Conservation (phyloP, 495 filamentous ascomycete genomes). For the Oleoguttula mirabilis region DNA sequence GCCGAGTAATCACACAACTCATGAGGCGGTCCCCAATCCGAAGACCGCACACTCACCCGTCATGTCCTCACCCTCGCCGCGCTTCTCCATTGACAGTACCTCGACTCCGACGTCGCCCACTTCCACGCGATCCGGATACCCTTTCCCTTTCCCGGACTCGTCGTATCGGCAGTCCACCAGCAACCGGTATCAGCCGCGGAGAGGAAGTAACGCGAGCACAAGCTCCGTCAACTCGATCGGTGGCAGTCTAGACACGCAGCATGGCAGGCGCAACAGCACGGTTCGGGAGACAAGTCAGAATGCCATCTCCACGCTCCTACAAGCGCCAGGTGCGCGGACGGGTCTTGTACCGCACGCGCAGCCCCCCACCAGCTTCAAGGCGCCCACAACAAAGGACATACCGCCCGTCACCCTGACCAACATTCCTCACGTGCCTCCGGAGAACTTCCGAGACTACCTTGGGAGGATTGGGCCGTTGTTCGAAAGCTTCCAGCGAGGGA, state of each 20-base stretch:
- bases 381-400: conserved; percentile 84
- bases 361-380: conserved; percentile 57
- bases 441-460: conserved; percentile 73
- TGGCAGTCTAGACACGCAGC: conserved; percentile 52
- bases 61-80: conserved; percentile 15
- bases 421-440: conserved; percentile 66
- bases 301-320: conserved; percentile 89
- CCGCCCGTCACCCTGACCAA: conserved; percentile 88
- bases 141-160: conserved; percentile 31
- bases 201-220: conserved; percentile 69
- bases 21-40: too few species aligned
- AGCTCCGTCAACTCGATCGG: conserved; percentile 57
- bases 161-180: conserved; percentile 27
- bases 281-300: conserved; percentile 44
- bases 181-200: conserved; percentile 39
- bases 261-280: conserved; percentile 36
- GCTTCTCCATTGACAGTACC: conserved; percentile 10
- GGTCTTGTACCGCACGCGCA: conserved; percentile 64
- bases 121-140: conserved; percentile 22
- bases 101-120: conserved; percentile 13
- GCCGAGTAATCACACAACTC: too few species aligned
- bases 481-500: conserved; percentile 68
- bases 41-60: not conserved
- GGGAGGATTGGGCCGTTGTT: conserved; percentile 69
- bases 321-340: conserved; percentile 80